Percentiles rank a stretch among this genome's conserved stretches.
Evolutionary conservation across 306 rosid genomes (phyloP).

Genomic region (Bauhinia variegata): DNA sequence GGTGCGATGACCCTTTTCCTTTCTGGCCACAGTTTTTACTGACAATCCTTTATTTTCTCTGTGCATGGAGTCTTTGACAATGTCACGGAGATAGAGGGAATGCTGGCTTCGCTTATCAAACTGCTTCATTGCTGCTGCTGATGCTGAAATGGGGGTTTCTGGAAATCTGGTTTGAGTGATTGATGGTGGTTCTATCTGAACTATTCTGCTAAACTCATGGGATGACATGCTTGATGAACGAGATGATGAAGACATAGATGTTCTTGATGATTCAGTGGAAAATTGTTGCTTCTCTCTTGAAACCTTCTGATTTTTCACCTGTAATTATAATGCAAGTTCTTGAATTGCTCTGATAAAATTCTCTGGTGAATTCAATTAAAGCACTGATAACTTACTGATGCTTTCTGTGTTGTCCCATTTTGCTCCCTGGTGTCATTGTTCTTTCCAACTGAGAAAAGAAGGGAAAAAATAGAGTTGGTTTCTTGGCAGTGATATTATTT

Average conservation of each 20-base stretch:
- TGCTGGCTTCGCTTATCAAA: constrained; percentile 28
- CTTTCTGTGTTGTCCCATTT: constrained; percentile 33
- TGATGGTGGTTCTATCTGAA: constrained; percentile 52
- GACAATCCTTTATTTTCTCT: constrained; percentile 60
- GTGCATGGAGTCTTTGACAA: constrained; percentile 57
- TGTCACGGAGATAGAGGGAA: constrained; percentile 47
- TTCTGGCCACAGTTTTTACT: constrained; percentile 57
- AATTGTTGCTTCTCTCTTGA: constrained; percentile 56
- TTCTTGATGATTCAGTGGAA: constrained; percentile 72
- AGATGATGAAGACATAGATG: constrained; percentile 68
- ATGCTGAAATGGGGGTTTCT: constrained; percentile 36
- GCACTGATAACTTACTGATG: constrained; percentile 50
- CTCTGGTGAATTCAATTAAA: constrained; percentile 7
- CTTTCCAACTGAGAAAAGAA: constrained; percentile 48
- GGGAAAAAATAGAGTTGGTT: background rate
- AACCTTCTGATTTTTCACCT: constrained; percentile 54
- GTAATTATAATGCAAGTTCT: constrained; percentile 31
- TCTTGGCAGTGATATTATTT: constrained; percentile 5
- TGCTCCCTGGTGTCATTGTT: constrained; percentile 42
- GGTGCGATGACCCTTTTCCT: constrained; percentile 47
- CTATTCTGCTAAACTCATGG: constrained; percentile 54
- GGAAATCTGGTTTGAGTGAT: constrained; percentile 36
- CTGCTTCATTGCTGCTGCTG: constrained; percentile 43
- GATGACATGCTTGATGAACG: constrained; percentile 87
- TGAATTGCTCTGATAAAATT: constrained; percentile 18